phyloP scores from a whole-genome alignment of 2,329 filamentous ascomycete genomes.

The Apiospora sp. region DNA sequence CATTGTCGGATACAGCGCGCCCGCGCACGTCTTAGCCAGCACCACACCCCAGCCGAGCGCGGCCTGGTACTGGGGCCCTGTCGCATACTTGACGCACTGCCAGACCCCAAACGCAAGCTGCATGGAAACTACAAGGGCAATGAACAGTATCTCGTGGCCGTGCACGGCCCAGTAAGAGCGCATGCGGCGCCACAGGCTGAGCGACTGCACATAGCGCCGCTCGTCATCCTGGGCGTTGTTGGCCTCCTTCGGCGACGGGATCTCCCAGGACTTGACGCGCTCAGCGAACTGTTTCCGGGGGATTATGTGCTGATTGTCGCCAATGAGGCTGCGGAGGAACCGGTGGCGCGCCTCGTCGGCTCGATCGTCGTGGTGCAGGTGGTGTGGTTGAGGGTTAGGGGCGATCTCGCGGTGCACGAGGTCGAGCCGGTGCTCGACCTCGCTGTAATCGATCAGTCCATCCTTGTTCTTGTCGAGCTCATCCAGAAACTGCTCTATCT shows the following conservation, averaged over 20 bases:
- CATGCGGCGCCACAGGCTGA: slow-evolving; percentile 54
- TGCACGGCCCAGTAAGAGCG: slow-evolving; percentile 64
- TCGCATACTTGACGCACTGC: slow-evolving; percentile 63
- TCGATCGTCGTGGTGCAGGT: slow-evolving; percentile 49
- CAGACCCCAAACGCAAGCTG: slow-evolving; percentile 61
- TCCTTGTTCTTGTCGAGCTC: slow-evolving; percentile 60
- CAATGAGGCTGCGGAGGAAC: slow-evolving; percentile 59
- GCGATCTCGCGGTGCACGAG: slow-evolving; percentile 59
- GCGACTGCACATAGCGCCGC: slow-evolving; percentile 53
- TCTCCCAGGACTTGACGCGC: slow-evolving; percentile 54
- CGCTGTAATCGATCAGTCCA: slow-evolving; percentile 52
- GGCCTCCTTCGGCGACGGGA: slow-evolving; percentile 56
- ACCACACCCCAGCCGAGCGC: slow-evolving; percentile 65
- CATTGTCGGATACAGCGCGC: slow-evolving; percentile 63
- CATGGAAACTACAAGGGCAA: slow-evolving; percentile 54
- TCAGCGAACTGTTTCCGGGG: slow-evolving; percentile 55
- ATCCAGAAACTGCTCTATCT: slow-evolving; percentile 60
- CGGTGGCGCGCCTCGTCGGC: slow-evolving; percentile 53
- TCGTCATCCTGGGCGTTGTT: slow-evolving; percentile 56
- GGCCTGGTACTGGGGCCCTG: slow-evolving; percentile 50
- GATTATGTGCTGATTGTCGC: slow-evolving; percentile 48
- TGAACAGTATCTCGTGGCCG: slow-evolving; percentile 59
- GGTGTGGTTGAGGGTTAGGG: slow-evolving; percentile 53
- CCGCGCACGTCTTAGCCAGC: slow-evolving; percentile 62
- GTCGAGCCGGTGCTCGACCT: slow-evolving; percentile 49